phyloP scores from a whole-genome alignment of 129 eudicot genomes.

The Tagetes patula region DNA sequence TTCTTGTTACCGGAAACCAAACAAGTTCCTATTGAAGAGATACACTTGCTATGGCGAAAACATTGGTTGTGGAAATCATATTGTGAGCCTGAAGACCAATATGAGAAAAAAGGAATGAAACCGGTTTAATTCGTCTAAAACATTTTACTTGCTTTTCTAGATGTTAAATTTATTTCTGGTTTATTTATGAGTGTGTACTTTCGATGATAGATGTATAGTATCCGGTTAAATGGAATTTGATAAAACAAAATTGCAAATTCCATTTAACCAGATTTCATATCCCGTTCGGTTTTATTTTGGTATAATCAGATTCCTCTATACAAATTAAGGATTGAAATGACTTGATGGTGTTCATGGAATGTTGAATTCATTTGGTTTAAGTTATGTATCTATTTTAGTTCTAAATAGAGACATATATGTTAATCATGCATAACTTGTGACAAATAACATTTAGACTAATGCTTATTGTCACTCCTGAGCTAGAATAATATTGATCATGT shows the following conservation, averaged over 20 bases:
- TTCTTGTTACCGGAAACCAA: constrained; percentile 86
- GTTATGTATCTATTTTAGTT: no score
- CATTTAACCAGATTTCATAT: not conserved
- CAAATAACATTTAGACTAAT: no score
- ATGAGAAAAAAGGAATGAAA: constrained; percentile 21
- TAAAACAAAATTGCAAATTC: not conserved
- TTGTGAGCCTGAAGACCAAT: constrained; percentile 36
- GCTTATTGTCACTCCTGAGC: not conserved
- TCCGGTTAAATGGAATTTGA: not conserved
- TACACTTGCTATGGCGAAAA: constrained; percentile 57
- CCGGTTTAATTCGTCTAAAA: constrained; percentile 22
- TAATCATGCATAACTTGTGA: not conserved
- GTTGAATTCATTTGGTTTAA: not conserved
- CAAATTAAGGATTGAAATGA: not conserved
- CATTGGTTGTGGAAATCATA: constrained; percentile 84
- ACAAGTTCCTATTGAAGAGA: constrained; percentile 89
- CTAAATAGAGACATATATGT: not conserved
- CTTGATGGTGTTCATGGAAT: not conserved
- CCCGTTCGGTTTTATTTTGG: not conserved
- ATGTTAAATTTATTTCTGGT: not conserved
- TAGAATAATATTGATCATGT: no score
- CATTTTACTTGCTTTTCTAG: constrained; percentile 4
- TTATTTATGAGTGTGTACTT: not conserved
- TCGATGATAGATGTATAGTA: not conserved
- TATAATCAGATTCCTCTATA: not conserved